These are phyloP conservation scores for Aureobasidium leucospermi DNA, from an alignment of 2,329 filamentous ascomycete species.

Conservation along the genomic window DNA sequence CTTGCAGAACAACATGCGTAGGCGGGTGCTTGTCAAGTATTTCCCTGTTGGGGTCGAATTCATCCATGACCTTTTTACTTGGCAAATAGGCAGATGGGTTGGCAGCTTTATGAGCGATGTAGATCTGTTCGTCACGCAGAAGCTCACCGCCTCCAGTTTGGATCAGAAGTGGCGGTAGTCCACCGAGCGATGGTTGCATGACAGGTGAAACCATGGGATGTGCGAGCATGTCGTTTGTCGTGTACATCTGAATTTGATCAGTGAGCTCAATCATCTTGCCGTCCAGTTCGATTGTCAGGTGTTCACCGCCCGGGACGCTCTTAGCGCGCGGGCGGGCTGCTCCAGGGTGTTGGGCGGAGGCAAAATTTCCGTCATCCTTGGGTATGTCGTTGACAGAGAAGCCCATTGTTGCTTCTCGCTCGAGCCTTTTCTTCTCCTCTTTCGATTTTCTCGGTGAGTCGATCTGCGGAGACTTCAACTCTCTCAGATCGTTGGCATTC, in stretches of 20 bases:
- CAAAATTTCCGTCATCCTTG: neutral
- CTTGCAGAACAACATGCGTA: conserved; percentile 86
- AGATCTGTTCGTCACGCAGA: conserved; percentile 89
- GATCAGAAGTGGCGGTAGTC: conserved; percentile 79
- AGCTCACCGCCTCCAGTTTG: conserved; percentile 84
- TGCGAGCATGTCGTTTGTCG: conserved; percentile 74
- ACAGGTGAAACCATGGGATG: conserved; percentile 88
- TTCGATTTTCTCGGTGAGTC: neutral
- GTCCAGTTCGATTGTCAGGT: conserved; percentile 60
- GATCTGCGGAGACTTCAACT: conserved; percentile 13
- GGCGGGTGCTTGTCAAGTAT: conserved; percentile 62
- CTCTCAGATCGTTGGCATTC: conserved; percentile 62
- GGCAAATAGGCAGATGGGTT: conserved; percentile 72
- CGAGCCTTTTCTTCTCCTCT: conserved; percentile 9
- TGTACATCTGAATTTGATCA: conserved; percentile 86
- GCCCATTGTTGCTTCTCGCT: conserved; percentile 29
- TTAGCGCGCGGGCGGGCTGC: neutral
- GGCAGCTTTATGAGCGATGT: conserved; percentile 88
- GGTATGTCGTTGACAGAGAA: conserved; percentile 26
- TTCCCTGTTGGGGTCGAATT: conserved; percentile 49
- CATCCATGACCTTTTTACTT: conserved; percentile 54
- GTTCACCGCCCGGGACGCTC: conserved; percentile 20
- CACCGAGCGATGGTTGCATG: conserved; percentile 80
- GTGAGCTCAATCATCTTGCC: conserved; percentile 66
- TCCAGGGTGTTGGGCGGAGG: neutral